A percentile compares a stretch with the other conserved stretches of the same genome.
These are phyloP conservation scores for Fraxinus angustifolia DNA, from an alignment of 305 asterid genomes.

Conservation along the genomic window DNA sequence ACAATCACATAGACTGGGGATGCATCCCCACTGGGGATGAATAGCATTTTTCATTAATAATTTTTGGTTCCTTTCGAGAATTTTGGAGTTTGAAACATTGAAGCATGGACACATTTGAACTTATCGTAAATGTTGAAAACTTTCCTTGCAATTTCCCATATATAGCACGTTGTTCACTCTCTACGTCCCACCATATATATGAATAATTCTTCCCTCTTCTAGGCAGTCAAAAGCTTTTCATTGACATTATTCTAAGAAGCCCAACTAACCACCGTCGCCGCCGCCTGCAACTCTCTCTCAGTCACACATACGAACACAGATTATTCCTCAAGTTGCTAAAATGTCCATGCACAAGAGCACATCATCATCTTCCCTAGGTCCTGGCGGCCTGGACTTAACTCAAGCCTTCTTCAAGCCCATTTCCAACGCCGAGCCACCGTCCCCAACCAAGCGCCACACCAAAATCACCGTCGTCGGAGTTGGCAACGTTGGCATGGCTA, in stretches of 20 bases:
- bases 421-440: conserved; percentile 37
- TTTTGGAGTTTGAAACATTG: not conserved
- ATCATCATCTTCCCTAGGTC: conserved; percentile 64
- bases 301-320: not conserved
- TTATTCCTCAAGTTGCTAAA: not conserved
- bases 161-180: not conserved
- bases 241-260: too few relatives aligned
- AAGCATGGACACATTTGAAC: not conserved
- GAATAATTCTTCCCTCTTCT: not conserved
- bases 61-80: not conserved
- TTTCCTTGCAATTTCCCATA: not conserved
- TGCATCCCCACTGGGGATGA: too few relatives aligned
- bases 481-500: conserved; percentile 95
- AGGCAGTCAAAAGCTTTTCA: not conserved
- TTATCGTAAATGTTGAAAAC: not conserved
- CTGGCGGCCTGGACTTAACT: conserved; percentile 70
- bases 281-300: not conserved
- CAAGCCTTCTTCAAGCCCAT: conserved; percentile 61
- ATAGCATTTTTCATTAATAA: too few relatives aligned
- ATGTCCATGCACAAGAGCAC: conserved; percentile 46
- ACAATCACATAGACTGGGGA: too few relatives aligned
- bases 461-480: conserved; percentile 81
- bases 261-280: not conserved
- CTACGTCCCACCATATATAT: not conserved
- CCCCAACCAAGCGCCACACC: conserved; percentile 54